Conservation (phyloP, 2,329 filamentous ascomycete genomes). For the Arthrinium phaeospermum region DNA sequence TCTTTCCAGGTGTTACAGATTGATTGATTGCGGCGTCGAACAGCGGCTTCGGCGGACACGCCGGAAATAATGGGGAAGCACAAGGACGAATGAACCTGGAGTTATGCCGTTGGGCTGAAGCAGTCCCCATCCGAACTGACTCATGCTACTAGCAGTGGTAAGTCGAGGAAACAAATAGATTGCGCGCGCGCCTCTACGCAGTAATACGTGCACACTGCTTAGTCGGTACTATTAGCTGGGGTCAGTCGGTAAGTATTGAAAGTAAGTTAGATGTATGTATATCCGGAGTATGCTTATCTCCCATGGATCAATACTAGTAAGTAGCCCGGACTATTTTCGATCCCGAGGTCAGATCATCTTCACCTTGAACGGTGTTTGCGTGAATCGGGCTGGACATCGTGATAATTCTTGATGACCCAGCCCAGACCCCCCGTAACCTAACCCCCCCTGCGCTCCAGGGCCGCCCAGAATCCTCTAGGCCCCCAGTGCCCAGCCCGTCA, state of each 20-base stretch:
- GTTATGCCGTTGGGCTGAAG: slow-evolving; percentile 1
- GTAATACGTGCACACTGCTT: background rate
- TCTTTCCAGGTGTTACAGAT: background rate
- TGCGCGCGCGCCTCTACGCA: background rate
- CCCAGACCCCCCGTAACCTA: background rate
- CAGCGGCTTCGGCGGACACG: background rate
- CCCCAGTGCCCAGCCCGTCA: background rate
- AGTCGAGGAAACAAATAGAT: background rate
- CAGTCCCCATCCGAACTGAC: background rate
- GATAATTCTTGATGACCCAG: background rate
- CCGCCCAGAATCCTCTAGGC: background rate
- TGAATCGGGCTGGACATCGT: background rate
- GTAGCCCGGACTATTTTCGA: background rate
- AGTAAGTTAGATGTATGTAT: too few relatives aligned
- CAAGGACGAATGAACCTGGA: background rate
- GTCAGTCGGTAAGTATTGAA: too few relatives aligned
- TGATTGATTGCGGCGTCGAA: background rate
- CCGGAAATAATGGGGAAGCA: background rate
- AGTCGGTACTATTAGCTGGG: too few relatives aligned
- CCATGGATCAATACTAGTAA: background rate
- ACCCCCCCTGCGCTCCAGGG: background rate
- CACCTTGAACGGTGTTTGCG: background rate
- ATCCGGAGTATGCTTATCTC: background rate
- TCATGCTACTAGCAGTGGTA: background rate
- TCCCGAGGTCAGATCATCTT: background rate